Evolutionary conservation across 768 basidiomycete genomes (phyloP).

Genomic region (Lentinula guzmanii): DNA sequence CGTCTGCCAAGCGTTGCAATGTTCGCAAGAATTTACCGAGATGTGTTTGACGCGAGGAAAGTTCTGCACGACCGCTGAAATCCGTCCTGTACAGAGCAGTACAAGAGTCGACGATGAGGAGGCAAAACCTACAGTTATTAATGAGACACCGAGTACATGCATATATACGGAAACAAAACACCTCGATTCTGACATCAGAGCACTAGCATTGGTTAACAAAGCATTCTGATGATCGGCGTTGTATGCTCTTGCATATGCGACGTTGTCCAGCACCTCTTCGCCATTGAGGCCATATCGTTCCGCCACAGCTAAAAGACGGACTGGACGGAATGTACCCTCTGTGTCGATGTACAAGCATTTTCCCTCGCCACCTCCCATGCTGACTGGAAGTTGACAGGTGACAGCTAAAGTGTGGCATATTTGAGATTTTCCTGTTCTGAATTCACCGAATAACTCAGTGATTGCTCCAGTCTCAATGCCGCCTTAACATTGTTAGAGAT

Average conservation of each 20-base stretch:
- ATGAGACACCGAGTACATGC: slow-evolving; percentile 7
- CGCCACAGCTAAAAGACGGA: slow-evolving; percentile 88
- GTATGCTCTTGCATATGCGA: slow-evolving; percentile 97
- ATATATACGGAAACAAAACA: slow-evolving; percentile 23
- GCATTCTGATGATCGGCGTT: slow-evolving; percentile 97
- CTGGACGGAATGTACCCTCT: slow-evolving; percentile 97
- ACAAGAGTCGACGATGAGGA: slow-evolving; percentile 94
- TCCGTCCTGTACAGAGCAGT: slow-evolving; percentile 95
- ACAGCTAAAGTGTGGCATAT: slow-evolving; percentile 97
- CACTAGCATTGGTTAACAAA: slow-evolving; percentile 85
- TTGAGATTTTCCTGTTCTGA: slow-evolving; percentile 97
- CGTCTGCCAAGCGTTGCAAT: slow-evolving; percentile 90
- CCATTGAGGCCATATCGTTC: slow-evolving; percentile 96
- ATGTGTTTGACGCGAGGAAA: slow-evolving; percentile 93
- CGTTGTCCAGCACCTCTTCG: slow-evolving; percentile 96
- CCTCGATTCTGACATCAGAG: slow-evolving; percentile 99
- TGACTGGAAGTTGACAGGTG: slow-evolving; percentile 94
- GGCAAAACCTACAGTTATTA: slow-evolving; percentile 67
- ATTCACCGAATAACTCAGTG: slow-evolving; percentile 97
- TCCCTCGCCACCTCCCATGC: slow-evolving; percentile 98
- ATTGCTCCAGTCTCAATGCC: slow-evolving; percentile 98
- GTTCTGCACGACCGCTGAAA: slow-evolving; percentile 91
- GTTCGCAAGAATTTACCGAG: slow-evolving; percentile 93
- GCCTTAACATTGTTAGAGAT: slow-evolving; percentile 34
- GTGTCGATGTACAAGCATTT: slow-evolving; percentile 99